Conservation (phyloP, 2,329 filamentous ascomycete genomes). For the Ilyonectria sp. region DNA sequence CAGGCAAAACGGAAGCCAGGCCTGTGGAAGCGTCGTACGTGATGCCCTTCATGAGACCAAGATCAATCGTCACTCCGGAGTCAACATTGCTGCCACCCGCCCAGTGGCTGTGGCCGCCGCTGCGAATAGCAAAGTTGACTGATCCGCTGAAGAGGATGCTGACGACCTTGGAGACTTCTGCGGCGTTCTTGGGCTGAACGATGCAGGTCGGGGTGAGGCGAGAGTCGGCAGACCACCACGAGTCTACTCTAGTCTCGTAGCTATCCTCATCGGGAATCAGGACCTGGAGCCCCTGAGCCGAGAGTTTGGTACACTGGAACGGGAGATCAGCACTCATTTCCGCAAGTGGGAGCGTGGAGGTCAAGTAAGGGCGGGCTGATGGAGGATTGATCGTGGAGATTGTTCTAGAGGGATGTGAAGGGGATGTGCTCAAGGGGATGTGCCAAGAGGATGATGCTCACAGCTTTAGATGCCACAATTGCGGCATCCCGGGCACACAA, state of each 20-base stretch:
- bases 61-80: constrained; percentile 48
- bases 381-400: not conserved
- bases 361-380: not conserved
- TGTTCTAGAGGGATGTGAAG: not conserved
- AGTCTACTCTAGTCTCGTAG: constrained; percentile 25
- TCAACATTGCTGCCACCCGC: constrained; percentile 46
- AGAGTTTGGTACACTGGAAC: not conserved
- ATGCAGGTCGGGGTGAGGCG: constrained; percentile 48
- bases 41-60: constrained; percentile 47
- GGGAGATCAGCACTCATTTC: not conserved
- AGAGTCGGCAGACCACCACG: constrained; percentile 46
- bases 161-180: constrained; percentile 45
- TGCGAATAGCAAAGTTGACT: constrained; percentile 49
- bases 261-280: constrained; percentile 5
- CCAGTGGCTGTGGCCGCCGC: constrained; percentile 53
- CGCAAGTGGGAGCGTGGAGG: not conserved
- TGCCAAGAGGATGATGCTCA: not conserved
- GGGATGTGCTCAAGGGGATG: too few relatives aligned
- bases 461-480: not conserved
- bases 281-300: not conserved
- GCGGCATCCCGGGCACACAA: not conserved
- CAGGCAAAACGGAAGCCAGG: constrained; percentile 53
- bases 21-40: constrained; percentile 38
- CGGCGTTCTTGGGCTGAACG: constrained; percentile 42
- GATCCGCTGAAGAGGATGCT: constrained; percentile 31